Evolutionary conservation across 352 stramenopile genomes (phyloP).

Genomic region (Phytopythium cucurbitacearum): DNA sequence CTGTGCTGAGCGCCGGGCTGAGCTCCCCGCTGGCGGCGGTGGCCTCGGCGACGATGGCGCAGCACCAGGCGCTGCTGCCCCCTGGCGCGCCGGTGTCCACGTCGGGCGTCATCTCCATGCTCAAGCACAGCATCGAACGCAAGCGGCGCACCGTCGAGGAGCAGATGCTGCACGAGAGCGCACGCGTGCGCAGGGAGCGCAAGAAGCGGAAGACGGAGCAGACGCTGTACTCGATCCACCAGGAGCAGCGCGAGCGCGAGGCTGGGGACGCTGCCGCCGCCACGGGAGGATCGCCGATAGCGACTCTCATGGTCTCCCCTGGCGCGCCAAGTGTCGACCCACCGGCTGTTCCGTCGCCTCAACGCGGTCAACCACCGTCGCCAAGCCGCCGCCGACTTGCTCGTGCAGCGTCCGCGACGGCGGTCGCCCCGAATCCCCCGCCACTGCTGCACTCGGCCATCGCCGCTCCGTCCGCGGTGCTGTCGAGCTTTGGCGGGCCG

Average conservation of each 20-base stretch:
- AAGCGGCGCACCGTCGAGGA: slow-evolving; percentile 43
- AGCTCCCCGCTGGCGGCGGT: neutral
- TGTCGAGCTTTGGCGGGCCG: neutral
- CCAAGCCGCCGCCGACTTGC: no score
- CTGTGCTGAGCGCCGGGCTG: neutral
- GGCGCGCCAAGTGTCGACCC: neutral
- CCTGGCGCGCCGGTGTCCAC: slow-evolving; percentile 13
- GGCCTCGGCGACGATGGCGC: neutral
- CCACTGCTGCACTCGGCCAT: no score
- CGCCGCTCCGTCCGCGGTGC: neutral
- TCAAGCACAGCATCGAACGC: slow-evolving; percentile 51
- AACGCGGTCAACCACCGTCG: no score
- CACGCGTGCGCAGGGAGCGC: slow-evolving; percentile 46
- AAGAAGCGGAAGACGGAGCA: slow-evolving; percentile 67
- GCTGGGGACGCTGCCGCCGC: neutral
- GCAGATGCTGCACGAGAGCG: slow-evolving; percentile 46
- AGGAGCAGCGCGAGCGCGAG: slow-evolving; percentile 38
- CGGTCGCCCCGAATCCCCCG: no score
- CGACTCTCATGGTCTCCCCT: neutral
- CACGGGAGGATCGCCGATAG: neutral
- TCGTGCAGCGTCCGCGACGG: no score
- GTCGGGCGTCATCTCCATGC: slow-evolving; percentile 38
- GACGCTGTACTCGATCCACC: slow-evolving; percentile 41
- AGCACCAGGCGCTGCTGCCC: slow-evolving; percentile 2
- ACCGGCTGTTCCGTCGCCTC: neutral